Evolutionary conservation across 495 filamentous ascomycete genomes (phyloP).

Genomic region (Trichocladium uniseriatum): DNA sequence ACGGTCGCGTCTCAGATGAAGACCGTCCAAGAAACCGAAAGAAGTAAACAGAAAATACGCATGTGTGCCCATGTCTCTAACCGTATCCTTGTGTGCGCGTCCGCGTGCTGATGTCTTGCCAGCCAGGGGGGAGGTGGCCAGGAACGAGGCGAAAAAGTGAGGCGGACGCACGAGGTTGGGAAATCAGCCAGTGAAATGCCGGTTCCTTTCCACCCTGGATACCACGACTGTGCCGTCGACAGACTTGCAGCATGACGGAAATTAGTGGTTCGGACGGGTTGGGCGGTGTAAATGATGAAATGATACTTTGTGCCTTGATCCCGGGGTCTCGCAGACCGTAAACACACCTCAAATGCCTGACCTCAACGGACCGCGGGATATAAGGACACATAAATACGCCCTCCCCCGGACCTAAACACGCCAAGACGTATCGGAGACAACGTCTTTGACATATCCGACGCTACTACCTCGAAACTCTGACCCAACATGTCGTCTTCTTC

Average conservation of each 20-base stretch:
- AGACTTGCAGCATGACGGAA: constrained; percentile 10
- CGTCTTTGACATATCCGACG: not conserved
- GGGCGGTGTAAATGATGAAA: constrained; percentile 19
- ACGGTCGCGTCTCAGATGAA: not conserved
- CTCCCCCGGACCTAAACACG: not conserved
- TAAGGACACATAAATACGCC: constrained; percentile 15
- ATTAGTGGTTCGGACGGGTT: constrained; percentile 17
- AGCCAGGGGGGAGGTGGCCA: constrained; percentile 2
- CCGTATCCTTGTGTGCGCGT: too few species aligned
- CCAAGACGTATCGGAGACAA: not conserved
- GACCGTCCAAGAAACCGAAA: too few species aligned
- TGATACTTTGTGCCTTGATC: constrained; percentile 13
- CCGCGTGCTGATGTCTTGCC: too few species aligned
- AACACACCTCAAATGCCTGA: constrained; percentile 16
- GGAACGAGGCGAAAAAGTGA: constrained; percentile 23
- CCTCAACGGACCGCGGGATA: constrained; percentile 3
- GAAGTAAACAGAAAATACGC: too few species aligned
- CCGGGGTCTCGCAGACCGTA: constrained; percentile 9
- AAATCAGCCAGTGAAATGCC: constrained; percentile 15
- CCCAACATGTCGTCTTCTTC: constrained; percentile 30
- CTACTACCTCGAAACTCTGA: not conserved
- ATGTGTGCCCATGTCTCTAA: too few species aligned
- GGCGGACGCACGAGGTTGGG: constrained; percentile 15
- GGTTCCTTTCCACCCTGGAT: not conserved
- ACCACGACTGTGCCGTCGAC: constrained; percentile 12